Percentiles rank a stretch among this genome's conserved stretches.
These are phyloP conservation scores for Metschnikowia henanensis DNA, from an alignment of 805 yeast genomes.

Conservation along the genomic window DNA sequence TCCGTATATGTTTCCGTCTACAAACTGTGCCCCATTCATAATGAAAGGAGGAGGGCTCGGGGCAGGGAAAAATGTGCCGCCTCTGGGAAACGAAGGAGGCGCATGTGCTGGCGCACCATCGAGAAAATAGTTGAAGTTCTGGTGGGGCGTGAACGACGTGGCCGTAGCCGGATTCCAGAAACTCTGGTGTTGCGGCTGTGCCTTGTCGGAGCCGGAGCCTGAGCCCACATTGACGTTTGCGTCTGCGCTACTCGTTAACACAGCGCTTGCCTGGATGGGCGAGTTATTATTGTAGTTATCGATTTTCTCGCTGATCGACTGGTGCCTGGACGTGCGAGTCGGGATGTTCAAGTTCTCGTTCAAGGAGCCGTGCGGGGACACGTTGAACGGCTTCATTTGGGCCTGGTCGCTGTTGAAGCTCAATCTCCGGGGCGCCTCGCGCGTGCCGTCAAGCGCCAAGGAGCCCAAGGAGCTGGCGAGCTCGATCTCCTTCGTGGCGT, in stretches of 20 bases:
- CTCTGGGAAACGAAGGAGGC: slow-evolving; percentile 23
- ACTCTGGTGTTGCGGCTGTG: slow-evolving; percentile 26
- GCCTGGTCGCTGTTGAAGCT: slow-evolving; percentile 42
- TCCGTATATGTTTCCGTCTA: slow-evolving; percentile 38
- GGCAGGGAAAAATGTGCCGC: slow-evolving; percentile 33
- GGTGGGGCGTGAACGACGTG: slow-evolving; percentile 53
- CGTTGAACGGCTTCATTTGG: slow-evolving; percentile 21
- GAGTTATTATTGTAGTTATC: slow-evolving; percentile 52
- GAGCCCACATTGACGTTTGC: slow-evolving; percentile 14
- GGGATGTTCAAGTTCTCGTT: slow-evolving; percentile 43
- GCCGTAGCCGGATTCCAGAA: slow-evolving; percentile 73
- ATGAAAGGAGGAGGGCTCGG: slow-evolving; percentile 40
- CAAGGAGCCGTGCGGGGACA: slow-evolving; percentile 41
- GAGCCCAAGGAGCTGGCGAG: slow-evolving; percentile 44
- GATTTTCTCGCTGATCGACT: slow-evolving; percentile 60
- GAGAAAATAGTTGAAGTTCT: slow-evolving; percentile 27
- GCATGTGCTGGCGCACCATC: slow-evolving; percentile 20
- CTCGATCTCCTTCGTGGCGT: slow-evolving; percentile 68
- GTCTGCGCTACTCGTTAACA: slow-evolving; percentile 29
- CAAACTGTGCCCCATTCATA: slow-evolving; percentile 35
- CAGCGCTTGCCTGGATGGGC: slow-evolving; percentile 45
- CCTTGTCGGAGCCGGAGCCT: slow-evolving; percentile 6
- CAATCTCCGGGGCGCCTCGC: slow-evolving; percentile 44
- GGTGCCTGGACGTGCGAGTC: slow-evolving; percentile 42
- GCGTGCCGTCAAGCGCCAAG: slow-evolving; percentile 30